Percentiles rank a stretch among this genome's conserved stretches.
Evolutionary conservation across 768 basidiomycete genomes (phyloP).

Genomic region (Crassisporium funariophilum): DNA sequence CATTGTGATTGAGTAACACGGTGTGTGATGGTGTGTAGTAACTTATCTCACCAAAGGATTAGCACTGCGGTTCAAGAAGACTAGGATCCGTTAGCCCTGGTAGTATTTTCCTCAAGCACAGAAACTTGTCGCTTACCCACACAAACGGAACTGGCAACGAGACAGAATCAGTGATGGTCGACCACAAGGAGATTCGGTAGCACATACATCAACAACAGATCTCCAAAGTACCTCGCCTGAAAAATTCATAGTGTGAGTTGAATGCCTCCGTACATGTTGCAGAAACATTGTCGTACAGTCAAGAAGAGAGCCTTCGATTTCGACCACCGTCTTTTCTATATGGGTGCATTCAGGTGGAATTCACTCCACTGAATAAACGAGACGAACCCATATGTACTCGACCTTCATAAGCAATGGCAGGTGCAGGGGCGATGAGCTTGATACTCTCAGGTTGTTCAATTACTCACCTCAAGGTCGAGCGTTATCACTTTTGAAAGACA

Average conservation of each 20-base stretch:
- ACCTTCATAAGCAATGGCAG: constrained; percentile 12
- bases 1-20: too few relatives aligned
- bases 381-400: constrained; percentile 24
- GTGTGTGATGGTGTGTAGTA: too few relatives aligned
- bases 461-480: constrained; percentile 22
- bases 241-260: background rate
- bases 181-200: background rate
- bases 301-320: constrained; percentile 25
- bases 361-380: too few relatives aligned
- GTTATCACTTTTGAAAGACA: constrained; percentile 18
- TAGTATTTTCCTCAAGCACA: too few relatives aligned
- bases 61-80: constrained; percentile 19
- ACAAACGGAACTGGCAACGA: constrained; percentile 9
- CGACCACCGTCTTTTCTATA: constrained; percentile 24
- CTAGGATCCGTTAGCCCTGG: background rate
- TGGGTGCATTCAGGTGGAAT: too few relatives aligned
- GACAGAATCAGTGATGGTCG: background rate
- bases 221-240: constrained; percentile 26
- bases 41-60: constrained; percentile 6
- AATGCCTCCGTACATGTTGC: background rate
- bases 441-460: background rate
- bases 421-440: background rate
- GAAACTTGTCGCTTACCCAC: constrained; percentile 6
- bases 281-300: constrained; percentile 9
- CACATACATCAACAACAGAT: constrained; percentile 21